Evolutionary conservation across 495 filamentous ascomycete species (phyloP).

Genomic region (Friedmanniomyces simplex): DNA sequence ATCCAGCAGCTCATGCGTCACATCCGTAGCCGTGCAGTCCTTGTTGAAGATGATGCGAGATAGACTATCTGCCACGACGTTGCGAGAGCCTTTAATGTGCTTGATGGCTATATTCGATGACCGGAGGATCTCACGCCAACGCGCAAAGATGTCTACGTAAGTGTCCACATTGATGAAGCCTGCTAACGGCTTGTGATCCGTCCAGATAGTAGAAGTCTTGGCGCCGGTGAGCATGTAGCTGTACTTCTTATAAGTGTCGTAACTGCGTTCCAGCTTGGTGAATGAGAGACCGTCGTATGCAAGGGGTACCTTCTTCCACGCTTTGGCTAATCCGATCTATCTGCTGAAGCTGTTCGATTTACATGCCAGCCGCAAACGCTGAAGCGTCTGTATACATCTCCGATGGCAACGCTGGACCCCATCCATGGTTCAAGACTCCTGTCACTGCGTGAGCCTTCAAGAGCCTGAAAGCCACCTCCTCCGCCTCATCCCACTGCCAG

Average conservation of each 20-base stretch:
- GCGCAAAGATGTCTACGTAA: background rate
- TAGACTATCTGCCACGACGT: background rate
- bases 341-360: background rate
- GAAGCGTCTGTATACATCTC: background rate
- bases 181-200: background rate
- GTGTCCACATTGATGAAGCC: background rate
- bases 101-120: background rate
- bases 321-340: too few species aligned
- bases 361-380: background rate
- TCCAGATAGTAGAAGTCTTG: background rate
- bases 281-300: background rate
- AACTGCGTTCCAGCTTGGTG: background rate
- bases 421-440: background rate
- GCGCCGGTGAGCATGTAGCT: background rate
- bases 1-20: background rate
- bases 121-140: background rate
- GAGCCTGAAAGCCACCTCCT: background rate
- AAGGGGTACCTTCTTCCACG: background rate
- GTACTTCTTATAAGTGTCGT: conserved; percentile 1
- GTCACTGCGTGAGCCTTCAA: background rate
- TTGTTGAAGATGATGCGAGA: background rate
- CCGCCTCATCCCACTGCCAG: background rate
- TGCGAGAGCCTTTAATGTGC: background rate
- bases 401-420: background rate
- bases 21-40: background rate